Evolutionary conservation across 768 basidiomycete species (phyloP).

Genomic region (Collybia mongolica): DNA sequence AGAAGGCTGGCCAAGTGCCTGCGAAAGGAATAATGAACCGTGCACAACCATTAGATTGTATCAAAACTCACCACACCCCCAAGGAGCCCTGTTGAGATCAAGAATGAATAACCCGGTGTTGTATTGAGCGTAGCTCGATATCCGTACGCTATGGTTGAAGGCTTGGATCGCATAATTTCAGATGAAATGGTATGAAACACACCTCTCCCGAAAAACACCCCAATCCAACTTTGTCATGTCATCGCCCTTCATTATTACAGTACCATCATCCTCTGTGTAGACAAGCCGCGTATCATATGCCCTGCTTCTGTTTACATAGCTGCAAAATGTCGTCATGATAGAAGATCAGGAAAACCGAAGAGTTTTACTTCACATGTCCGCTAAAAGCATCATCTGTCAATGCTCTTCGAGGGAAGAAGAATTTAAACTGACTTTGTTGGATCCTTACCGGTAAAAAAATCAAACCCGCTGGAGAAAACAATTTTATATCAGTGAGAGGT

Average conservation of each 20-base stretch:
- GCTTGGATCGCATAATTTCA: neutral
- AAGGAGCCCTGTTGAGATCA: slow-evolving; percentile 81
- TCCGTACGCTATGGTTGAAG: slow-evolving; percentile 55
- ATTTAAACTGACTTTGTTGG: slow-evolving; percentile 59
- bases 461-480: slow-evolving; percentile 42
- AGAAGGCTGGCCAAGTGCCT: slow-evolving; percentile 87
- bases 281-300: slow-evolving; percentile 56
- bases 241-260: slow-evolving; percentile 78
- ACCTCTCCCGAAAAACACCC: slow-evolving; percentile 66
- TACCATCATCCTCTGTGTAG: slow-evolving; percentile 54
- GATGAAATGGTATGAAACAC: neutral
- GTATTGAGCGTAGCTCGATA: slow-evolving; percentile 62
- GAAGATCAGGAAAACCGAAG: neutral
- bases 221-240: slow-evolving; percentile 53
- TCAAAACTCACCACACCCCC: slow-evolving; percentile 73
- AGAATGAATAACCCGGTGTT: slow-evolving; percentile 82
- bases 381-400: slow-evolving; percentile 33
- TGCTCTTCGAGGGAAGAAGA: slow-evolving; percentile 1
- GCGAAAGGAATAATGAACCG: slow-evolving; percentile 5
- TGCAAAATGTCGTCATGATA: slow-evolving; percentile 20
- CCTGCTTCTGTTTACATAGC: slow-evolving; percentile 57
- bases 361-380: slow-evolving; percentile 66
- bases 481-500: slow-evolving; percentile 3
- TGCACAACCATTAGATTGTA: too few relatives aligned
- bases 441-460: slow-evolving; percentile 60